Evolutionary conservation across 2,329 filamentous ascomycete genomes (phyloP).

Genomic region (Arthrobotrys iridis): DNA sequence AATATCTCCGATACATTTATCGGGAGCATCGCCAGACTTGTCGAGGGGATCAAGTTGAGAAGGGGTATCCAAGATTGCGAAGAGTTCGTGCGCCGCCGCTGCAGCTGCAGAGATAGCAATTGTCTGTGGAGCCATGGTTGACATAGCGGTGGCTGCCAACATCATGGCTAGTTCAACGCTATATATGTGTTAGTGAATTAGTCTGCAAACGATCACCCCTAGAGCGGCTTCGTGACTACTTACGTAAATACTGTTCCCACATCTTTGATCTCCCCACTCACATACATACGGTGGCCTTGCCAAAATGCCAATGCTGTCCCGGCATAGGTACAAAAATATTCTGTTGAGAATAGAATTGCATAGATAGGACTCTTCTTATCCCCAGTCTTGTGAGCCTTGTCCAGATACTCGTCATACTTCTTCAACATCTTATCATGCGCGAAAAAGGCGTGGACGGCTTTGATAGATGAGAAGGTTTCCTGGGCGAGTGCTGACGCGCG

Average conservation of each 20-base stretch:
- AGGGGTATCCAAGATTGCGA: slow-evolving; percentile 65
- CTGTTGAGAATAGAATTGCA: slow-evolving; percentile 56
- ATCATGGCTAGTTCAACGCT: slow-evolving; percentile 65
- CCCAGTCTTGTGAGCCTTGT: slow-evolving; percentile 67
- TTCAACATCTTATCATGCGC: slow-evolving; percentile 68
- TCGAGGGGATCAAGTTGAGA: slow-evolving; percentile 64
- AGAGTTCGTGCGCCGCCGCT: slow-evolving; percentile 65
- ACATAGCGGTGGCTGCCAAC: slow-evolving; percentile 64
- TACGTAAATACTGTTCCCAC: slow-evolving; percentile 67
- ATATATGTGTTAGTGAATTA: background rate
- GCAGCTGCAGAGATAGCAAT: slow-evolving; percentile 67
- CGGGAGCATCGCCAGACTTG: slow-evolving; percentile 60
- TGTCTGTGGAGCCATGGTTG: slow-evolving; percentile 68
- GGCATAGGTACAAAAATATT: slow-evolving; percentile 68
- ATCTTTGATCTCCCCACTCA: slow-evolving; percentile 64
- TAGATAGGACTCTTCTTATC: slow-evolving; percentile 66
- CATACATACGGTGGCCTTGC: slow-evolving; percentile 69
- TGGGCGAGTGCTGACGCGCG: slow-evolving; percentile 71
- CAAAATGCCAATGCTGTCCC: slow-evolving; percentile 71
- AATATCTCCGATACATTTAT: slow-evolving; percentile 66
- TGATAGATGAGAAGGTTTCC: slow-evolving; percentile 70
- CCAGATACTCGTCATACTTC: slow-evolving; percentile 68
- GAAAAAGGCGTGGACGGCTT: slow-evolving; percentile 72
- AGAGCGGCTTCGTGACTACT: background rate
- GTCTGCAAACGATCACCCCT: background rate